phyloP scores from a whole-genome alignment of 2,329 filamentous ascomycete species.

The Cladosporium phlei region DNA sequence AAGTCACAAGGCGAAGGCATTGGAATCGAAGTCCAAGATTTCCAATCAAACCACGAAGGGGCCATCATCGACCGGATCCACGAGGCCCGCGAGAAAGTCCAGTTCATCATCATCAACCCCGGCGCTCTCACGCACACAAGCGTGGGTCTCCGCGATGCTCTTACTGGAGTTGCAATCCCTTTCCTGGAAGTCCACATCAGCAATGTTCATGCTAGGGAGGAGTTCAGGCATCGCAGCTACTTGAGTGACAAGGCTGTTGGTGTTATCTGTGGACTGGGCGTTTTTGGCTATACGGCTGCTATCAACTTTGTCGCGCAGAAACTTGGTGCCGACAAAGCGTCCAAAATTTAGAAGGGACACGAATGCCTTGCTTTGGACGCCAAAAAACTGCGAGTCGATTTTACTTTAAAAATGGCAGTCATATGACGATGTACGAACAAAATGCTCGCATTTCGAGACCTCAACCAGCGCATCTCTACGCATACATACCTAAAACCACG shows the following conservation, averaged over 20 bases:
- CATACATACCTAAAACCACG: too few relatives aligned
- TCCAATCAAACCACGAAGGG: conserved; percentile 77
- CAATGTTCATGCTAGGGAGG: conserved; percentile 68
- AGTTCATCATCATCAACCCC: conserved; percentile 71
- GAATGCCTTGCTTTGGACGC: too few relatives aligned
- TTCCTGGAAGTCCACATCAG: conserved; percentile 75
- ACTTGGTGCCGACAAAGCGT: conserved; percentile 18
- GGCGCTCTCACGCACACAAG: conserved; percentile 72
- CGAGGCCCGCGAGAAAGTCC: conserved; percentile 53
- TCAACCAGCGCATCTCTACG: too few relatives aligned
- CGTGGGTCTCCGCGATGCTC: conserved; percentile 69
- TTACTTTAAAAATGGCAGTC: too few relatives aligned
- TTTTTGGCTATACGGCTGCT: conserved; percentile 44
- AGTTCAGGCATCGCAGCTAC: conserved; percentile 65
- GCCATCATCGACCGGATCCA: conserved; percentile 71
- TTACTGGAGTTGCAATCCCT: conserved; percentile 63
- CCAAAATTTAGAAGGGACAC: too few relatives aligned
- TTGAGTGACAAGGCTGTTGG: conserved; percentile 71
- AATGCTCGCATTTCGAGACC: too few relatives aligned
- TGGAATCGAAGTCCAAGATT: conserved; percentile 50
- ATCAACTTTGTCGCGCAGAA: conserved; percentile 38
- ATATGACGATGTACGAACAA: too few relatives aligned
- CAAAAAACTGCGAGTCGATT: too few relatives aligned
- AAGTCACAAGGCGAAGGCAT: conserved; percentile 47
- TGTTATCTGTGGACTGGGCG: conserved; percentile 63